Percentiles rank a stretch among this genome's conserved stretches.
These are phyloP conservation scores for Monosporascus sp. DNA, from an alignment of 2,329 filamentous ascomycete species.

Conservation along the genomic window DNA sequence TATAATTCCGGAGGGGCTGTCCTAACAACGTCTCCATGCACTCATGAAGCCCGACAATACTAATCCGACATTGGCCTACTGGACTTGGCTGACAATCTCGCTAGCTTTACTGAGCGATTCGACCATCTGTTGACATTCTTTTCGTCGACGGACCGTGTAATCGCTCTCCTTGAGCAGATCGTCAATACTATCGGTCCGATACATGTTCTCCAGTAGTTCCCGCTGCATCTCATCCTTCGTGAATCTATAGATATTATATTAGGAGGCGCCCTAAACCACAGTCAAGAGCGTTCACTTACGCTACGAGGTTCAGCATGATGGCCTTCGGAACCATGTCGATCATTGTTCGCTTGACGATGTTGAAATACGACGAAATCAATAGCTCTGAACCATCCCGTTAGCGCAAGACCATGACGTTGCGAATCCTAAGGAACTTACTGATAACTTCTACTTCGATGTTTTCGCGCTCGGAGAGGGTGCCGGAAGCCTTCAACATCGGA, in stretches of 20 bases:
- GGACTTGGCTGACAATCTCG: constrained; percentile 87
- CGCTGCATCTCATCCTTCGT: constrained; percentile 99
- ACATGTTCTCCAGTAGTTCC: constrained; percentile 96
- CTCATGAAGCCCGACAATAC: too few relatives aligned
- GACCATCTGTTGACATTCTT: constrained; percentile 99
- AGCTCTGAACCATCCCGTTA: constrained; percentile 56
- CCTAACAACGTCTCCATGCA: too few relatives aligned
- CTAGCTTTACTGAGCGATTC: constrained; percentile 84
- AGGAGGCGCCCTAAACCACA: constrained; percentile 8
- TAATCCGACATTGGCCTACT: constrained; percentile 33
- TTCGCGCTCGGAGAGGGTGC: constrained; percentile 89
- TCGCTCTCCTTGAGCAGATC: constrained; percentile 97
- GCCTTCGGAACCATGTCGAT: constrained; percentile 99
- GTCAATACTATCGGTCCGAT: constrained; percentile 83
- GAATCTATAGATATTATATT: constrained; percentile 47
- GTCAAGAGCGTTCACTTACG: constrained; percentile 53
- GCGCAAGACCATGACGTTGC: not conserved
- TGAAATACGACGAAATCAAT: constrained; percentile 93
- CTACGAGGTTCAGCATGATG: constrained; percentile 94
- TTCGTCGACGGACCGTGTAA: constrained; percentile 88
- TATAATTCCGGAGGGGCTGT: too few relatives aligned
- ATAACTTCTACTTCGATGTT: constrained; percentile 97
- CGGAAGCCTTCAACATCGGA: constrained; percentile 86
- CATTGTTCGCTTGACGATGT: constrained; percentile 97
- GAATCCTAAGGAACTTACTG: constrained; percentile 54